phyloP scores from a whole-genome alignment of 177 flowering plant species.

The Vitis hybrid region DNA sequence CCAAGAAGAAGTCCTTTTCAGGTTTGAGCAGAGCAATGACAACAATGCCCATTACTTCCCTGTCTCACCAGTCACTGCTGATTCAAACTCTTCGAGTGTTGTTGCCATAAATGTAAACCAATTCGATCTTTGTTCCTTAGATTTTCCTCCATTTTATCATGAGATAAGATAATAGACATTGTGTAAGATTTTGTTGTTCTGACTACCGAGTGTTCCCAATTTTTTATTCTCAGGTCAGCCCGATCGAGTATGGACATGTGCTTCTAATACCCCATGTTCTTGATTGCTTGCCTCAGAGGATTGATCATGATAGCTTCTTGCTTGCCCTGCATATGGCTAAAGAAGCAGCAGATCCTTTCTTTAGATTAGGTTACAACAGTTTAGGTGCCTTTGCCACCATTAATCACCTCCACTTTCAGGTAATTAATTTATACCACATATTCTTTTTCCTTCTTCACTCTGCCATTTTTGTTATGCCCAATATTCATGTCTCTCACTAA shows the following conservation, averaged over 20 bases:
- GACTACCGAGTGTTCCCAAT: not conserved
- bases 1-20: slow-evolving; percentile 74
- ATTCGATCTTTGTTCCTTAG: not conserved
- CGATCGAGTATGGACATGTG: slow-evolving; percentile 74
- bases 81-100: slow-evolving; percentile 42
- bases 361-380: slow-evolving; percentile 68
- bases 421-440: not conserved
- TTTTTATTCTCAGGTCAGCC: slow-evolving; percentile 48
- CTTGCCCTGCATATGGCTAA: slow-evolving; percentile 56
- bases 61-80: slow-evolving; percentile 24
- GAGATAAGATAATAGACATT: not conserved
- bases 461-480: not conserved
- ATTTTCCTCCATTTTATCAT: not conserved
- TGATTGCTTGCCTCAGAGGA: slow-evolving; percentile 58
- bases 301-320: slow-evolving; percentile 53
- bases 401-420: slow-evolving; percentile 71
- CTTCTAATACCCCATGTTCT: slow-evolving; percentile 54
- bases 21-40: slow-evolving; percentile 49
- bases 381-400: slow-evolving; percentile 75
- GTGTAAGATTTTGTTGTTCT: not conserved
- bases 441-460: not conserved
- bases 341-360: slow-evolving; percentile 55
- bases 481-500: not conserved
- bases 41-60: slow-evolving; percentile 29
- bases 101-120: slow-evolving; percentile 73